These are phyloP conservation scores for Emericellopsis terricola DNA, from an alignment of 495 filamentous ascomycete genomes.

Conservation along the genomic window DNA sequence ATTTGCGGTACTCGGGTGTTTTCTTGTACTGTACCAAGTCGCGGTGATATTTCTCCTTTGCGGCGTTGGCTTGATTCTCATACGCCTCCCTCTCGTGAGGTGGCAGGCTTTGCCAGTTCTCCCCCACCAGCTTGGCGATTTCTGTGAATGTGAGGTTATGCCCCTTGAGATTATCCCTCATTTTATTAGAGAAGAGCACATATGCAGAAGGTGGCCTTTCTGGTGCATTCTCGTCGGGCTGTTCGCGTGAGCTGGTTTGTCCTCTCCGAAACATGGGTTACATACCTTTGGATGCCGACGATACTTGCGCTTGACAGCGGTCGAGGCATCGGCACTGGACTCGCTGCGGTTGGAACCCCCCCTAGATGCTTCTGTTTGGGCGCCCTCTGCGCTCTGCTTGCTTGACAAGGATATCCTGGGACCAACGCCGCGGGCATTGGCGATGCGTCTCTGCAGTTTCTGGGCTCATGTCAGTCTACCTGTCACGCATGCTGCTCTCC, in stretches of 20 bases:
- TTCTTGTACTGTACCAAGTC: slow-evolving; percentile 58
- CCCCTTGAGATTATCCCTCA: slow-evolving; percentile 54
- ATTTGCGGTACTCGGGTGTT: slow-evolving; percentile 40
- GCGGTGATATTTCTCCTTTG: slow-evolving; percentile 52
- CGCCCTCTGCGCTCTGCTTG: too few relatives aligned
- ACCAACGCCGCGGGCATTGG: slow-evolving; percentile 38
- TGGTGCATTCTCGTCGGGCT: slow-evolving; percentile 62
- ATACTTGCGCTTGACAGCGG: slow-evolving; percentile 49
- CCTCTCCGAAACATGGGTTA: too few relatives aligned
- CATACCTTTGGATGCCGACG: slow-evolving; percentile 60
- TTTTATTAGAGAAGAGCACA: slow-evolving; percentile 68
- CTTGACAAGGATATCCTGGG: slow-evolving; percentile 23
- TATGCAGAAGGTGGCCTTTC: slow-evolving; percentile 65
- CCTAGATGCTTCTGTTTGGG: too few relatives aligned
- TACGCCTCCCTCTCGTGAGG: slow-evolving; percentile 48
- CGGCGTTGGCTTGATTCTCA: slow-evolving; percentile 45
- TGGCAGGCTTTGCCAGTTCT: slow-evolving; percentile 55
- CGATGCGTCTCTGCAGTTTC: slow-evolving; percentile 34
- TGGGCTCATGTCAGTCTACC: too few relatives aligned
- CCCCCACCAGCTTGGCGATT: slow-evolving; percentile 65
- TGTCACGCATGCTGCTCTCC: too few relatives aligned
- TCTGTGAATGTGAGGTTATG: slow-evolving; percentile 62
- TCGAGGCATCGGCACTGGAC: slow-evolving; percentile 7
- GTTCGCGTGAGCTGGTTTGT: background rate
- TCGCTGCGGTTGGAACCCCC: background rate